Evolutionary conservation across 371 early-diverging fungal species (phyloP).

Genomic region (Dichotomocladium elegans): DNA sequence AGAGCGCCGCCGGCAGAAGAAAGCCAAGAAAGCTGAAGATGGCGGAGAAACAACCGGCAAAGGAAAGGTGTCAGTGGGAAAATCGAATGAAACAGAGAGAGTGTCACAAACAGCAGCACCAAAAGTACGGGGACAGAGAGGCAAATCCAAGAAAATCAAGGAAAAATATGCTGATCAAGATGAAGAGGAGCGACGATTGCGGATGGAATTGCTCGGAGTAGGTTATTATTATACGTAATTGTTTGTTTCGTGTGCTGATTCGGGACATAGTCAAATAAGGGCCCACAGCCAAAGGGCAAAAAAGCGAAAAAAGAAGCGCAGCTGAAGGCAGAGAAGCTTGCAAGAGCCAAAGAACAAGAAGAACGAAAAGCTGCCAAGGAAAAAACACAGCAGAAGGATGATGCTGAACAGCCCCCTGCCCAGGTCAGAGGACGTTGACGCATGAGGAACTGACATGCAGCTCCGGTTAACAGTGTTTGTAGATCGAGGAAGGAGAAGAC

Average conservation of each 20-base stretch:
- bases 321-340: slow-evolving; percentile 41
- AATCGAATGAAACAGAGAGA: not conserved
- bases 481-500: slow-evolving; percentile 34
- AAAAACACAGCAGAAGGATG: slow-evolving; percentile 2
- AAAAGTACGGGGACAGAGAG: slow-evolving; percentile 72
- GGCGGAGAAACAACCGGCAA: slow-evolving; percentile 12
- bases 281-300: slow-evolving; percentile 71
- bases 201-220: slow-evolving; percentile 79
- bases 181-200: slow-evolving; percentile 84
- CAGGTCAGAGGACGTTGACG: too few species aligned
- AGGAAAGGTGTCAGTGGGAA: too few species aligned
- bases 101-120: not conserved
- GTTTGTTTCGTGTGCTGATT: not conserved
- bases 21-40: slow-evolving; percentile 33
- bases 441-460: too few species aligned
- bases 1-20: slow-evolving; percentile 72
- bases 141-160: slow-evolving; percentile 88
- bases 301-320: slow-evolving; percentile 64
- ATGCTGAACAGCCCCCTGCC: not conserved
- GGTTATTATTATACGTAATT: slow-evolving; percentile 13
- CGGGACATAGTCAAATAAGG: slow-evolving; percentile 57
- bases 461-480: not conserved
- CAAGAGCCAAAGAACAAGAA: slow-evolving; percentile 12
- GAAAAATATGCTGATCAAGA: slow-evolving; percentile 93
- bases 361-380: slow-evolving; percentile 1